Conservation (phyloP, 495 filamentous ascomycete species). For the Lophium mytilinum region DNA sequence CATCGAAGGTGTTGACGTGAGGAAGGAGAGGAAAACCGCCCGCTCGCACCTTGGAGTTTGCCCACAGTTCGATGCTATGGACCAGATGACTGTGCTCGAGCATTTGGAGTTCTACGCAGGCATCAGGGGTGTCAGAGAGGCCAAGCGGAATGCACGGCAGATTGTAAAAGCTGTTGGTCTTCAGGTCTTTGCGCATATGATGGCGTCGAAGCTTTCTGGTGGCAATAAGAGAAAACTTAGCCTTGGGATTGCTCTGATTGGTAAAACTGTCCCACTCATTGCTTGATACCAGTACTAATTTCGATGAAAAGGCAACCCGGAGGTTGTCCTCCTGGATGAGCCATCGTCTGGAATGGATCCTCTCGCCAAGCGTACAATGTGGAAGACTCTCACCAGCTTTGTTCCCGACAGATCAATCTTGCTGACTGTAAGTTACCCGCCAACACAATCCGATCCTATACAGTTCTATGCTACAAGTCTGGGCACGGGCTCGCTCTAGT, state of each 20-base stretch:
- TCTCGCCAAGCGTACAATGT: conserved; percentile 67
- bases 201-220: conserved; percentile 58
- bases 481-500: too few species aligned
- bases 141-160: conserved; percentile 45
- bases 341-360: conserved; percentile 60
- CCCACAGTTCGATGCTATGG: conserved; percentile 41
- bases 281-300: not conserved
- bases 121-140: conserved; percentile 50
- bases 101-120: conserved; percentile 63
- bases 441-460: not conserved
- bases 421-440: conserved; percentile 17
- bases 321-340: conserved; percentile 58
- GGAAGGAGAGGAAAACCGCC: conserved; percentile 6
- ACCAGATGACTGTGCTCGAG: conserved; percentile 60
- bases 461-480: too few species aligned
- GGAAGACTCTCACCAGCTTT: conserved; percentile 35
- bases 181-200: conserved; percentile 41
- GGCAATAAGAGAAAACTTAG: conserved; percentile 66
- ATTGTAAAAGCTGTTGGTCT: conserved; percentile 34
- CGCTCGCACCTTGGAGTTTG: conserved; percentile 23
- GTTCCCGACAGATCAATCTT: conserved; percentile 21
- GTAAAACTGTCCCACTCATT: conserved; percentile 48
- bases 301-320: conserved; percentile 55
- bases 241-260: conserved; percentile 64
- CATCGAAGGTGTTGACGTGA: conserved; percentile 8